Evolutionary conservation across 768 basidiomycete species (phyloP), one percentile per base, ranked within the genome.

Genomic region (Coprinellus aureogranulatus): DNA sequence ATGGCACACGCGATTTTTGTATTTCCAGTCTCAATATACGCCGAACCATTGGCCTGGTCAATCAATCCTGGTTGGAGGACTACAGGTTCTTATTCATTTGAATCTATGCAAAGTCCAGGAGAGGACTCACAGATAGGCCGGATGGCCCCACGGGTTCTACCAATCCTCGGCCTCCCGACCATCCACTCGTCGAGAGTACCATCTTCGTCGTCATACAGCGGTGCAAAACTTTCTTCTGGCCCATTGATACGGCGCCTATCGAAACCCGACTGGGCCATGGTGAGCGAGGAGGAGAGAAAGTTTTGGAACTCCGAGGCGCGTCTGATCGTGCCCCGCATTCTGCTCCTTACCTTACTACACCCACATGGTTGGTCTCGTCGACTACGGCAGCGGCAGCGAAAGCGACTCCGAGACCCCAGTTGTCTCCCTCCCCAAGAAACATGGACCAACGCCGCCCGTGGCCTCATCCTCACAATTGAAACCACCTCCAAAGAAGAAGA

Each of bases 1-100:
- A 98, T 92, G 41, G 97, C 94, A 69, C 94, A 97, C 4, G 94
- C 94, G 61, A 99, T 86, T 75, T 99, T 99, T 0, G 92, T 91
- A 55, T 82, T 82, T 56, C 90, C 89, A 1, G 89, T 90, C 74
- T 99, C 97, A 64, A 99, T 90, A 68, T 98, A 99, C 11, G 94
- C 94, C 18, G 94, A 97, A 1, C 97, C 97, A 67, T 94, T 95
- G 1, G 97, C 96, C 72, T 97, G 94, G 60, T 76, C 89, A 54
- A 97, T 93, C 14, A 98, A 75, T 9, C 94, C 94, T 27, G 92
- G 86, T 68, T 94, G 88, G 48, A 99, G 75, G 72, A 92, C 95
- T 99, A 61, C 53, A 40, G 28, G 34, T 59, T 53, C 48, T 47
- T 44, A 50, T 54, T 39, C 42, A 58, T 55, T 51, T 61, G 40